Evolutionary conservation across 1,284 basidiomycete genomes (phyloP).

Genomic region (Kwoniella shivajii): DNA sequence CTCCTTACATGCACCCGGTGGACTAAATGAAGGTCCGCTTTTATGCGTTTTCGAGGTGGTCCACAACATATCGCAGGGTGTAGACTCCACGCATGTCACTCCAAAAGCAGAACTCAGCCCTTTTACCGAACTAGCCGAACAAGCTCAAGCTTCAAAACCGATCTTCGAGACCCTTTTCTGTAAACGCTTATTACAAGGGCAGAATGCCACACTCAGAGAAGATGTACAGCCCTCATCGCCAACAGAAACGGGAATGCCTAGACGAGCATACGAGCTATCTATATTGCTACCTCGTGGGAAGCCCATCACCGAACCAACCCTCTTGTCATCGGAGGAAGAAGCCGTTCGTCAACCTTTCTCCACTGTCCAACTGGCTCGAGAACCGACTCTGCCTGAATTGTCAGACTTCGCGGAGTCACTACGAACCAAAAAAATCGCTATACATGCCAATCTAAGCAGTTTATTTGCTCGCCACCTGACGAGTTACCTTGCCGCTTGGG

Average conservation of each 20-base stretch:
- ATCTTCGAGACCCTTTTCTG: slow-evolving; percentile 66
- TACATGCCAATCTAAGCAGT: slow-evolving; percentile 79
- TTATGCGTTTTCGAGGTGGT: slow-evolving; percentile 65
- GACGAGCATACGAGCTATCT: slow-evolving; percentile 52
- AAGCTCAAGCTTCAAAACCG: slow-evolving; percentile 55
- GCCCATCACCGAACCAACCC: slow-evolving; percentile 45
- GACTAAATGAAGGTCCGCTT: slow-evolving; percentile 30
- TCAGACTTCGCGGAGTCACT: slow-evolving; percentile 75
- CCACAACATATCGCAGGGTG: slow-evolving; percentile 45
- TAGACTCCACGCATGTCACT: slow-evolving; percentile 37
- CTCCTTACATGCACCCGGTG: slow-evolving; percentile 15
- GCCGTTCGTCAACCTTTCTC: slow-evolving; percentile 58
- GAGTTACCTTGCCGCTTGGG: slow-evolving; percentile 89
- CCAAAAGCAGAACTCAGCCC: slow-evolving; percentile 49
- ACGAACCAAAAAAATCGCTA: slow-evolving; percentile 73
- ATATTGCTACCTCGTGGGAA: slow-evolving; percentile 49
- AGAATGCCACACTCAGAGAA: slow-evolving; percentile 63
- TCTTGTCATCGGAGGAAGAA: slow-evolving; percentile 57
- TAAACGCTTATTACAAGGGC: slow-evolving; percentile 66
- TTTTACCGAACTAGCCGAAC: slow-evolving; percentile 41
- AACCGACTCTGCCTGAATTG: slow-evolving; percentile 77
- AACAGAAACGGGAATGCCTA: slow-evolving; percentile 31
- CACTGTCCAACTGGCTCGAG: slow-evolving; percentile 60
- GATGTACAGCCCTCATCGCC: slow-evolving; percentile 44
- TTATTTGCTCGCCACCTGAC: slow-evolving; percentile 87